Conservation (phyloP, 2,329 filamentous ascomycete species). For the Sclerotinia nivalis region DNA sequence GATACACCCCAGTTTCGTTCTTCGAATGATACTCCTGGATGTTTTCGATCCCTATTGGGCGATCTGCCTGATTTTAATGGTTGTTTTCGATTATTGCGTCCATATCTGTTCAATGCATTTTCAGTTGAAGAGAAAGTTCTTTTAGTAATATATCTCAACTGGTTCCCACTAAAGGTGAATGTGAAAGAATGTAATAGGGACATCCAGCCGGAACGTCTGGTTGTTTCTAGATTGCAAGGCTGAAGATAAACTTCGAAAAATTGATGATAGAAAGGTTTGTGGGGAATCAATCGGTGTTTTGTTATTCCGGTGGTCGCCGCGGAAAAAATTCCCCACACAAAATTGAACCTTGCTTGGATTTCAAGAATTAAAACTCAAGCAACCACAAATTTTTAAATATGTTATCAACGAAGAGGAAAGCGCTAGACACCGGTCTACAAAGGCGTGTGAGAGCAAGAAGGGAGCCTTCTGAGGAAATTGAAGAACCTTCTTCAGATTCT, state of each 20-base stretch:
- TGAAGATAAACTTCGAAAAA: constrained; percentile 17
- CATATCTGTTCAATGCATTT: not conserved
- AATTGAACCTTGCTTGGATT: not conserved
- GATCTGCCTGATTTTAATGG: not conserved
- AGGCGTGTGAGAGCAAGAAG: constrained; percentile 39
- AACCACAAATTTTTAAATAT: constrained; percentile 26
- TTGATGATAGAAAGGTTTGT: not conserved
- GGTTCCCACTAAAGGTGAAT: not conserved
- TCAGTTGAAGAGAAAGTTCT: not conserved
- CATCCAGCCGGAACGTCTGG: not conserved
- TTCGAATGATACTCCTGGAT: not conserved
- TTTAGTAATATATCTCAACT: not conserved
- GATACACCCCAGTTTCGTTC: not conserved
- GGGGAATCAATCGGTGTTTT: not conserved
- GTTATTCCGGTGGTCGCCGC: constrained; percentile 13
- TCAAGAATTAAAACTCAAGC: not conserved
- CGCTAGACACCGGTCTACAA: constrained; percentile 32
- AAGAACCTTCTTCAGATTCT: constrained; percentile 39
- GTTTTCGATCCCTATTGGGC: not conserved
- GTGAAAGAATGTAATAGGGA: not conserved
- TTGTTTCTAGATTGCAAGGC: constrained; percentile 2
- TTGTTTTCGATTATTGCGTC: not conserved
- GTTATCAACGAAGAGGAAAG: constrained; percentile 39
- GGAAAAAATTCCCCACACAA: constrained; percentile 10
- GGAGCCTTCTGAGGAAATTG: constrained; percentile 37